phyloP scores from a whole-genome alignment of 208 protist species.

The Trypanosoma theileri region DNA sequence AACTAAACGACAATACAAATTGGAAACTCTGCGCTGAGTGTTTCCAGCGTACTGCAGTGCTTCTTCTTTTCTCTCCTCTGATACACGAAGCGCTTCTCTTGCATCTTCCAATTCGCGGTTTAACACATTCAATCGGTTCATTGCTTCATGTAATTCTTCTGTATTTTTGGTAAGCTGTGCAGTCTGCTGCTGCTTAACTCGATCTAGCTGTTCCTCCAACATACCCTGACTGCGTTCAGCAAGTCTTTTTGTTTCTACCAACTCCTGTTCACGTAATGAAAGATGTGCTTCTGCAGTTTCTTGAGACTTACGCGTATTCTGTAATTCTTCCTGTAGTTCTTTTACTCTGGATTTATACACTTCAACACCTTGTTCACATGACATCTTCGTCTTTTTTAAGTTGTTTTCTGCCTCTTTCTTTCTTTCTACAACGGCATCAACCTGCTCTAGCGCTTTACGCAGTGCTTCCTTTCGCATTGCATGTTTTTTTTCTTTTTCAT shows the following conservation, averaged over 20 bases:
- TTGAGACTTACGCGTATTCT: constrained; percentile 27
- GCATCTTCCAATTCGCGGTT: not conserved
- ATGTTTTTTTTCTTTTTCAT: constrained; percentile 44
- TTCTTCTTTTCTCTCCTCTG: constrained; percentile 9
- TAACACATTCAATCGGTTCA: constrained; percentile 2
- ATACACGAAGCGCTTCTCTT: not conserved
- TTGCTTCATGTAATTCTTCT: constrained; percentile 10
- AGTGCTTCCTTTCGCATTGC: constrained; percentile 41
- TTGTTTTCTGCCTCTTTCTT: constrained; percentile 41
- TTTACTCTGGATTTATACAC: constrained; percentile 33
- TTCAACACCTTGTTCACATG: constrained; percentile 8
- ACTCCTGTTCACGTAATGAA: constrained; percentile 2
- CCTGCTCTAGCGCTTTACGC: constrained; percentile 41
- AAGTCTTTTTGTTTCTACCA: constrained; percentile 1
- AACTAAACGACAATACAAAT: constrained; percentile 5
- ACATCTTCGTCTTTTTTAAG: constrained; percentile 33
- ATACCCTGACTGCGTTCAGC: not conserved
- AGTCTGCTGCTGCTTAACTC: constrained; percentile 1
- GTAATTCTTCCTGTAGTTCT: constrained; percentile 37
- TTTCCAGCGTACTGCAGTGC: not conserved
- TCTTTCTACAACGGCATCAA: constrained; percentile 34
- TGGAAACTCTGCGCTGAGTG: constrained; percentile 1
- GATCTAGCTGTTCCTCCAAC: constrained; percentile 6
- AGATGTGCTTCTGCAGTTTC: constrained; percentile 20
- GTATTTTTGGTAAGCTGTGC: not conserved